phyloP scores from a whole-genome alignment of 1,139 yeast species.

The Candida sp. region DNA sequence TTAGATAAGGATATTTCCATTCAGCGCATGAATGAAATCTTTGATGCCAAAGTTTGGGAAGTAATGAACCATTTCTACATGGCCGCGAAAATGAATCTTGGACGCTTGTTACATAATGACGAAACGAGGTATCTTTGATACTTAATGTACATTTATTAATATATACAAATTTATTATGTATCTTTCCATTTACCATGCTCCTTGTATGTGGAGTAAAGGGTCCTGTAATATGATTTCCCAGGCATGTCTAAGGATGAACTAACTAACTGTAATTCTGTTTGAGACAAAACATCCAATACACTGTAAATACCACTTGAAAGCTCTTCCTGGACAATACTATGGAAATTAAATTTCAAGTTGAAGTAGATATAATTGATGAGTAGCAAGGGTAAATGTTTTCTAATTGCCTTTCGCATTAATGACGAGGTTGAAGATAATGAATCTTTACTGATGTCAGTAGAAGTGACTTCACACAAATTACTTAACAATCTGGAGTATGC shows the following conservation, averaged over 20 bases:
- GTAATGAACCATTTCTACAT: constrained; percentile 21
- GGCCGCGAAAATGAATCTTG: constrained; percentile 20
- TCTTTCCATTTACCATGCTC: constrained; percentile 84
- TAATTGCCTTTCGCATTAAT: constrained; percentile 52
- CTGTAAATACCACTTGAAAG: constrained; percentile 57
- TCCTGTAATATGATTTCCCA: constrained; percentile 66
- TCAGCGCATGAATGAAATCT: constrained; percentile 7
- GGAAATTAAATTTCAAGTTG: constrained; percentile 50
- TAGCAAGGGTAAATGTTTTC: constrained; percentile 64
- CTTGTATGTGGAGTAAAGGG: constrained; percentile 69
- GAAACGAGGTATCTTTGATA: constrained; percentile 18
- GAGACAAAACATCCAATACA: constrained; percentile 68
- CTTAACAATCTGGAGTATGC: constrained; percentile 57
- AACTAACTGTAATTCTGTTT: constrained; percentile 60
- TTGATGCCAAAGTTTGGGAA: constrained; percentile 39
- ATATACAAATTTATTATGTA: constrained; percentile 20
- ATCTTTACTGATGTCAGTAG: constrained; percentile 14
- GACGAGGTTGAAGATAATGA: constrained; percentile 56
- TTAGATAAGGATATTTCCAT: constrained; percentile 7
- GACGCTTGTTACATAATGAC: constrained; percentile 30
- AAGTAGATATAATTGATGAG: constrained; percentile 52
- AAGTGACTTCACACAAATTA: constrained; percentile 71
- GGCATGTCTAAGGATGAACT: constrained; percentile 68
- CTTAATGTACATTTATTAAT: constrained; percentile 4
- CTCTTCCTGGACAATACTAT: constrained; percentile 44